phyloP scores from a whole-genome alignment of 352 stramenopile species.

The Phytophthora ramorum region DNA sequence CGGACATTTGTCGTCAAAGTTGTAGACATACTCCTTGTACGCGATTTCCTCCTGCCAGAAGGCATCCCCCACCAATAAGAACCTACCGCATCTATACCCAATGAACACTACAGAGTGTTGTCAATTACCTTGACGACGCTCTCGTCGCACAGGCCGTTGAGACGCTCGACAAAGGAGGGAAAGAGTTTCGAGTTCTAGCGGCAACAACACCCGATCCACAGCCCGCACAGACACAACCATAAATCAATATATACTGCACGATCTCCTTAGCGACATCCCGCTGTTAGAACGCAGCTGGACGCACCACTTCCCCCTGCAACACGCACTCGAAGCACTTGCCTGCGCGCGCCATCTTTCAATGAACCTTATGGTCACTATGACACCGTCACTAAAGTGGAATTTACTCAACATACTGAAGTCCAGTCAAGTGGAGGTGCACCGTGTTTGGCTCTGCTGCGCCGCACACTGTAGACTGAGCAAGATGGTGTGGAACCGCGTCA shows the following conservation, averaged over 20 bases:
- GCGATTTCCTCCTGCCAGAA: conserved; percentile 74
- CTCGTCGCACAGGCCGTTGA: conserved; percentile 78
- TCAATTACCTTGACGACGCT: conserved; percentile 76
- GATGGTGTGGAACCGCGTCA: conserved; percentile 88
- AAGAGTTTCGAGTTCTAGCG: conserved; percentile 84
- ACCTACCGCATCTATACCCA: not conserved
- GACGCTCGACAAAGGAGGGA: conserved; percentile 80
- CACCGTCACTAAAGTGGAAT: not conserved
- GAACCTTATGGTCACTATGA: not conserved
- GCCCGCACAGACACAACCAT: not conserved
- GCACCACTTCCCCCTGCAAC: conserved; percentile 82
- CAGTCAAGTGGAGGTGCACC: not conserved
- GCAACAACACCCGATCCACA: not conserved
- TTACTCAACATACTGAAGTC: not conserved
- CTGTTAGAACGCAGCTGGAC: conserved; percentile 7
- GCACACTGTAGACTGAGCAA: conserved; percentile 27
- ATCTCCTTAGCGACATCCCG: not conserved
- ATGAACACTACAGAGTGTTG: not conserved
- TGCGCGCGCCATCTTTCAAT: conserved; percentile 55
- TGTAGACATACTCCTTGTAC: conserved; percentile 92
- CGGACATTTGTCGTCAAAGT: conserved; percentile 88
- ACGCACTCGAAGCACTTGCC: conserved; percentile 88
- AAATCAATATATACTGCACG: not conserved
- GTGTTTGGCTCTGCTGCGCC: conserved; percentile 10
- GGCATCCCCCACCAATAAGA: not conserved